Evolutionary conservation across 2,329 filamentous ascomycete genomes (phyloP), one percentile per base, ranked within the genome.

Genomic region (Neurospora sp.): DNA sequence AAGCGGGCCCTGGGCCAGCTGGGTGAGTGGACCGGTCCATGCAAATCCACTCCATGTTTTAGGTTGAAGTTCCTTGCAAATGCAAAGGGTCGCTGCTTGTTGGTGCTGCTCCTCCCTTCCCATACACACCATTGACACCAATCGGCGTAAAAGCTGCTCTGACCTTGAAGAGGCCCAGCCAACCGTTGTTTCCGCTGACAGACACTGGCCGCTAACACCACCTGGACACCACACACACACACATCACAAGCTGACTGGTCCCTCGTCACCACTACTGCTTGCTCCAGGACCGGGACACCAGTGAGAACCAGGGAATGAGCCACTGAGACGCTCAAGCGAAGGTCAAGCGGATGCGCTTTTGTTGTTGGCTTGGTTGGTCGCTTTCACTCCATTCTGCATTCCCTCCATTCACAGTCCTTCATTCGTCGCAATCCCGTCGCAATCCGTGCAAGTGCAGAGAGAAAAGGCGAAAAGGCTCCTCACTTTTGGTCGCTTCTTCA

Each of bases 241-340:
- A 68, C 68, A 68, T 70, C 68, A 68, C 68, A 71, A 66, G 66
- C 68, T 69, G 69, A 69, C 69, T 70, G 69, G 69, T 52, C 52
- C 36, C 52, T 36, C 23, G 8, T 62, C 52, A 62, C 52, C 52
- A 62, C 52, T 66, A 62, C 66, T 52, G 36, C 69, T 52, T 69
- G 65, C 46, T 28, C 41, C 41, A 57, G 46, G 46, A 57, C 46
- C 46, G 23, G 46, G 46, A 33, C 46, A 33, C 28, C 28, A 33
- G 28, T n/a, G 15, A 62, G 28, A 36, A 36, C 52, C 28, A 62
- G 52, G 52, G 52, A 62, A 33, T 62, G 15, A 62, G 52, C 52
- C 52, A 62, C 52, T 62, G 52, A 4, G 52, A 62, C 23, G 52
- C 52, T 62, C 23, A 62, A 62, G 52, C 52, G 52, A 62, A 62